A percentile compares a stretch with the other conserved stretches of the same genome.
These are phyloP conservation scores for Chlamydomonas schloesseri DNA, from an alignment of 139 green algal genomes.

Conservation along the genomic window DNA sequence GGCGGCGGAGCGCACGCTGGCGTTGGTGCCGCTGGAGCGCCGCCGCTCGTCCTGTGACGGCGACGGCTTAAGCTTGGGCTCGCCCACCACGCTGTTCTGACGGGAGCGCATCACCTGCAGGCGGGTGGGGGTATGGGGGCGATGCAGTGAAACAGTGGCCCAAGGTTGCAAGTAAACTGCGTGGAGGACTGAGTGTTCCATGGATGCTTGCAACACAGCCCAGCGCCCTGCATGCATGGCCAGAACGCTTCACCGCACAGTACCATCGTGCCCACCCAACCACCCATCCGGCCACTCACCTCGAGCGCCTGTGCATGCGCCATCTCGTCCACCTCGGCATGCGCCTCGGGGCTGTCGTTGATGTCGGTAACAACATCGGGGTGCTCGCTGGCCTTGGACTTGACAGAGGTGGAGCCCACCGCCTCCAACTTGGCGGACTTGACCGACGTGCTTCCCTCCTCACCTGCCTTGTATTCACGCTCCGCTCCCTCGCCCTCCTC, in stretches of 20 bases:
- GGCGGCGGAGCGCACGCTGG: neutral
- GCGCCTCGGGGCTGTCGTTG: conserved; percentile 21
- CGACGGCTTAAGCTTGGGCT: neutral
- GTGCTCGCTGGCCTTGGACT: neutral
- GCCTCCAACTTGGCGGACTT: too few species aligned
- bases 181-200: too few species aligned
- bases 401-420: too few species aligned
- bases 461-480: too few species aligned
- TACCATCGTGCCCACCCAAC: too few species aligned
- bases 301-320: conserved; percentile 43
- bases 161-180: too few species aligned
- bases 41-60: neutral
- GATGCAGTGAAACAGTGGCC: neutral
- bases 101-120: conserved; percentile 38
- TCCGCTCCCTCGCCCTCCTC: neutral
- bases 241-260: too few species aligned
- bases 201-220: too few species aligned
- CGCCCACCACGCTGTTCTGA: conserved; percentile 23
- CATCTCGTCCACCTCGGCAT: conserved; percentile 36
- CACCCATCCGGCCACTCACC: neutral
- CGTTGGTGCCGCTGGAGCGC: conserved; percentile 11
- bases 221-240: too few species aligned
- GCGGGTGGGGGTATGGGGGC: neutral
- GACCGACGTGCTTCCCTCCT: too few species aligned
- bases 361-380: conserved; percentile 41